Percentiles rank a stretch among this genome's conserved stretches.
Evolutionary conservation across 192 early-diverging fungal species (phyloP).

Genomic region (Gigaspora rosea): DNA sequence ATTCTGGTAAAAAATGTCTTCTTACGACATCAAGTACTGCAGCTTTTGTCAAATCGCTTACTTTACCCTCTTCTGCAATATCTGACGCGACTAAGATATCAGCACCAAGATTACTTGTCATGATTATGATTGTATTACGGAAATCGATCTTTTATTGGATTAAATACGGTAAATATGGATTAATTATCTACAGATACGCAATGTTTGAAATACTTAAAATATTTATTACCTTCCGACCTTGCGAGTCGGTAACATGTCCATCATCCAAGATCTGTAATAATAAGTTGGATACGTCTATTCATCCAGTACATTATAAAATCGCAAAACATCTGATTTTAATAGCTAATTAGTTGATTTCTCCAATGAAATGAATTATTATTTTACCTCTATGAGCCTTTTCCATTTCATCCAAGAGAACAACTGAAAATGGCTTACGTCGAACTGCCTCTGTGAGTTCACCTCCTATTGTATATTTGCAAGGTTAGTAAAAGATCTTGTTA

Average conservation of each 20-base stretch:
- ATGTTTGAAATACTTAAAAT: neutral
- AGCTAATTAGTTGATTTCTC: too few relatives aligned
- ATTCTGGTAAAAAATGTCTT: conserved; percentile 77
- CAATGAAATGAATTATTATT: neutral
- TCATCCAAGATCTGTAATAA: conserved; percentile 92
- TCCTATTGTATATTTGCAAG: neutral
- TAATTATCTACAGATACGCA: too few relatives aligned
- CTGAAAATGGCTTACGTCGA: conserved; percentile 75
- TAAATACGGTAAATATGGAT: neutral
- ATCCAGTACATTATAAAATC: neutral
- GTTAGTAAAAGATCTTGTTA: neutral
- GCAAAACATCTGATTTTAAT: too few relatives aligned
- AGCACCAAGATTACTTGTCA: conserved; percentile 79
- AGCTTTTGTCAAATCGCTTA: conserved; percentile 55
- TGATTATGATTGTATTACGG: conserved; percentile 79
- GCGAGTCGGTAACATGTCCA: conserved; percentile 75
- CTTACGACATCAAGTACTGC: conserved; percentile 70
- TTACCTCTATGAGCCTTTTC: conserved; percentile 69
- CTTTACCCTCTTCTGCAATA: conserved; percentile 44
- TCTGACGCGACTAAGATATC: conserved; percentile 61
- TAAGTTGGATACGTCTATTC: conserved; percentile 84
- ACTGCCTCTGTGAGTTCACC: conserved; percentile 80
- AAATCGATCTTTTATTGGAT: conserved; percentile 57
- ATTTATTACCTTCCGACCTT: conserved; percentile 58
- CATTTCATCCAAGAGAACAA: conserved; percentile 79